Conservation (phyloP, 495 filamentous ascomycete genomes). For the Penicillium lividum region DNA sequence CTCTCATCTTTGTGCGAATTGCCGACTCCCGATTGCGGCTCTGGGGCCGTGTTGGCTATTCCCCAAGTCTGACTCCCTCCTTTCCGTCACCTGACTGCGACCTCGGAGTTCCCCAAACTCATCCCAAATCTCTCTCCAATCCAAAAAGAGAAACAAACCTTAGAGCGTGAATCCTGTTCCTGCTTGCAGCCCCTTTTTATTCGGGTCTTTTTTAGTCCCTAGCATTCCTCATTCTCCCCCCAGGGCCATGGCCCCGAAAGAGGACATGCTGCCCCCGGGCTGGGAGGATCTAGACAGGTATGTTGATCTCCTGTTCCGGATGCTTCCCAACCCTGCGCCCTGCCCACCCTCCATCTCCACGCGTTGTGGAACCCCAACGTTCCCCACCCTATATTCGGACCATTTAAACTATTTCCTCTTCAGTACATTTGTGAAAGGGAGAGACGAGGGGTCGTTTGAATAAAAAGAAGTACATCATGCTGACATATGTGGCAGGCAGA, state of each 20-base stretch:
- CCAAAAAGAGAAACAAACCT: not conserved
- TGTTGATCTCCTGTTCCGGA: slow-evolving; percentile 28
- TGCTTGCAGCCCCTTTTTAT: slow-evolving; percentile 20
- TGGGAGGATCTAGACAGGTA: slow-evolving; percentile 54
- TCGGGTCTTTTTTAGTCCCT: slow-evolving; percentile 16
- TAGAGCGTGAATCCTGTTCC: slow-evolving; percentile 5
- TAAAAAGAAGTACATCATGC: slow-evolving; percentile 34
- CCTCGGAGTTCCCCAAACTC: slow-evolving; percentile 16
- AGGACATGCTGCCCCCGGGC: slow-evolving; percentile 50
- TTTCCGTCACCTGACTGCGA: slow-evolving; percentile 32
- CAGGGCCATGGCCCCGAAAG: slow-evolving; percentile 53
- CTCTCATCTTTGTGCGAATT: not conserved
- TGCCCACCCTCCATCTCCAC: slow-evolving; percentile 11
- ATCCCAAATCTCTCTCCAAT: slow-evolving; percentile 4
- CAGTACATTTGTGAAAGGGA: slow-evolving; percentile 21
- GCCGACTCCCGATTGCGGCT: slow-evolving; percentile 29
- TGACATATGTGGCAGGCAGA: slow-evolving; percentile 45
- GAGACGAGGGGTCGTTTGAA: slow-evolving; percentile 21
- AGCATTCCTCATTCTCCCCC: slow-evolving; percentile 37
- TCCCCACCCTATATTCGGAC: slow-evolving; percentile 5
- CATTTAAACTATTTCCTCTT: slow-evolving; percentile 24
- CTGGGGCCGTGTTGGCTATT: slow-evolving; percentile 16
- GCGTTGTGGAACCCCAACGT: slow-evolving; percentile 24
- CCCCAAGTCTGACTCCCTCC: slow-evolving; percentile 7
- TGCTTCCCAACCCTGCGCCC: slow-evolving; percentile 5